Base-by-base conservation (phyloP, 2,329 filamentous ascomycete species). In the Hansfordia pulvinata region DNA sequence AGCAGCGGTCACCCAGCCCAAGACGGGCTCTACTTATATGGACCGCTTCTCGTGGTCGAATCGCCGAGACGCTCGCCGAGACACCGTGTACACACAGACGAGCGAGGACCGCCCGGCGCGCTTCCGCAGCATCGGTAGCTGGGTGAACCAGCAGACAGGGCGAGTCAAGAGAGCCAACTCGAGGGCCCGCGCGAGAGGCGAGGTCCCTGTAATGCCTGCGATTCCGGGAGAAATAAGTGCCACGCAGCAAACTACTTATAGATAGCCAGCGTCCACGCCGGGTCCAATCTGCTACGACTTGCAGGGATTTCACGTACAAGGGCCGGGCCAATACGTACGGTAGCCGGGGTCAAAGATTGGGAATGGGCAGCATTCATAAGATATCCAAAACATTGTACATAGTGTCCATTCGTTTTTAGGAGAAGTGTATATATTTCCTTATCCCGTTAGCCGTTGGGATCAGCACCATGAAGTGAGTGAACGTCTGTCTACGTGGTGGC, bases 61-160 rank as follows among this genome's bases (percentile, higher is more conserved):
- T 30, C 42, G 38, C 19, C 28, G 36, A 19, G 34, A 28, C 17
- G 36, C 25, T 17, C 41, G 40, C 25, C 54, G 65, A 17, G 64
- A 69, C 23, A 70, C 65, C 0, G 46, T 64, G 3, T 68, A 62
- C 37, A 70, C 67, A 0, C 51, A 58, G 26, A 53, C 58, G 4
- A 69, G 63, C 26, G 60, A 71, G 18, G 68, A 74, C 33, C 45
- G 50, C 23, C 60, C 66, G 5, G 55, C 66, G 10, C 60, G 63
- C 4, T 77, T 75, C 44, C 60, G 68, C 19, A 62, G 57, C 6
- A 56, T 78, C 30, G 60, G 56, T 30, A 74, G 69, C 17, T 79
- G 74, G 74, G 72, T 79, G 2, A 62, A 63, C 36, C 70, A 78
- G 41, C 73, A 78, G 45, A 63, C 62, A 7, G 62, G 62, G 3